Evolutionary conservation across 768 basidiomycete species (phyloP).

Genomic region (Amanita muscaria): DNA sequence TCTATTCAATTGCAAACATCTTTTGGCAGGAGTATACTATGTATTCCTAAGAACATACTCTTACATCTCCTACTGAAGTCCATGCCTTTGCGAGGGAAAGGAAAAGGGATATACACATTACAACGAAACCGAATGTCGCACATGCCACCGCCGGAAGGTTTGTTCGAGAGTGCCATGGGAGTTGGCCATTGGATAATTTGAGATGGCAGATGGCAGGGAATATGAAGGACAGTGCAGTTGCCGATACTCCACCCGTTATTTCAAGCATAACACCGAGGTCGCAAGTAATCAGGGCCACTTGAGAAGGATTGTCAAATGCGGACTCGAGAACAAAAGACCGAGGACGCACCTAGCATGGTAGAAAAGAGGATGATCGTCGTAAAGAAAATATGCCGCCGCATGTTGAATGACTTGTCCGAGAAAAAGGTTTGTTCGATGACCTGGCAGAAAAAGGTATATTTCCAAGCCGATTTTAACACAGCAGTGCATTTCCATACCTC

Average conservation of each 20-base stretch:
- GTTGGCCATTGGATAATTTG: slow-evolving; percentile 49
- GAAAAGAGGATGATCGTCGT: slow-evolving; percentile 77
- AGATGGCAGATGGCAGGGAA: slow-evolving; percentile 85
- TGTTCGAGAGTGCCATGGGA: slow-evolving; percentile 58
- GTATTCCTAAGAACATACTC: slow-evolving; percentile 50
- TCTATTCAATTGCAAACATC: no score
- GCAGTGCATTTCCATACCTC: slow-evolving; percentile 64
- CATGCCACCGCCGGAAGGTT: slow-evolving; percentile 74
- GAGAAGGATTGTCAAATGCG: slow-evolving; percentile 6
- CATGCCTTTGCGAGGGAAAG: slow-evolving; percentile 74
- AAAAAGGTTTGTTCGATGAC: slow-evolving; percentile 97
- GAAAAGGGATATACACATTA: slow-evolving; percentile 70
- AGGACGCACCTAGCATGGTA: slow-evolving; percentile 68
- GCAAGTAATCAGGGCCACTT: slow-evolving; percentile 90
- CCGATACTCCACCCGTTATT: slow-evolving; percentile 94
- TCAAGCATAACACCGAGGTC: slow-evolving; percentile 98
- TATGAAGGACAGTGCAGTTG: slow-evolving; percentile 87
- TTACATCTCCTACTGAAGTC: slow-evolving; percentile 61
- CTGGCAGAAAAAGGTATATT: slow-evolving; percentile 35
- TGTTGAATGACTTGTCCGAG: slow-evolving; percentile 74
- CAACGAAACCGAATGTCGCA: slow-evolving; percentile 62
- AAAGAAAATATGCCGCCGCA: slow-evolving; percentile 82
- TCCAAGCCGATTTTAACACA: not conserved
- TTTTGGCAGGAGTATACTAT: no score
- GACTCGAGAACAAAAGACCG: not conserved